Evolutionary conservation across 768 basidiomycete genomes (phyloP).

Genomic region (Trametes cinnabarina): DNA sequence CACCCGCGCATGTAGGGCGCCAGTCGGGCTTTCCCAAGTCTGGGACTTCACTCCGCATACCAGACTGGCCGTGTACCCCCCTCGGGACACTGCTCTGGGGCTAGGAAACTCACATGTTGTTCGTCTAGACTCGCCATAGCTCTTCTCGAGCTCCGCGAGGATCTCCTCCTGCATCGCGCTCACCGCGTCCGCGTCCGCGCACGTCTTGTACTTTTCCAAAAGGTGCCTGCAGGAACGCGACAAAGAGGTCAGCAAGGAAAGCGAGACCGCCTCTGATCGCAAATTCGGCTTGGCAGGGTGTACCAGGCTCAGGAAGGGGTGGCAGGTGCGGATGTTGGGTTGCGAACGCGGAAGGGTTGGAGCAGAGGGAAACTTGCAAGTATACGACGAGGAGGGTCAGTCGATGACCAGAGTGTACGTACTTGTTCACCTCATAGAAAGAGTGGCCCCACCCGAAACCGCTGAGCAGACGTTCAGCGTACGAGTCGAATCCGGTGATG

Average conservation of each 20-base stretch:
- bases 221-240: constrained; percentile 19
- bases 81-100: background rate
- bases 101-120: constrained; percentile 40
- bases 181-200: constrained; percentile 60
- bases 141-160: constrained; percentile 64
- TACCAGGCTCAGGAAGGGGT: background rate
- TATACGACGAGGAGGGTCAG: background rate
- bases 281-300: background rate
- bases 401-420: constrained; percentile 17
- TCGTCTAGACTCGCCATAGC: constrained; percentile 56
- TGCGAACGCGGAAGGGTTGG: background rate
- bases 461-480: constrained; percentile 74
- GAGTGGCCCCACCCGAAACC: constrained; percentile 91
- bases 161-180: constrained; percentile 60
- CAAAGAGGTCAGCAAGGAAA: background rate
- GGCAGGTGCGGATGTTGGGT: background rate
- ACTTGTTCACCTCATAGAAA: constrained; percentile 87
- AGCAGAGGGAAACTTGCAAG: background rate
- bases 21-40: background rate
- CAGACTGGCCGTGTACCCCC: background rate
- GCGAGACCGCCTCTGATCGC: background rate
- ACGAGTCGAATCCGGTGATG: constrained; percentile 80
- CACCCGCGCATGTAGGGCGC: background rate
- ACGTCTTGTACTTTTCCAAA: constrained; percentile 75
- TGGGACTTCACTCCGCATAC: background rate